Evolutionary conservation across 768 basidiomycete species (phyloP), one percentile per base, ranked within the genome.

Genomic region (Hygrophoropsis aurantiaca): DNA sequence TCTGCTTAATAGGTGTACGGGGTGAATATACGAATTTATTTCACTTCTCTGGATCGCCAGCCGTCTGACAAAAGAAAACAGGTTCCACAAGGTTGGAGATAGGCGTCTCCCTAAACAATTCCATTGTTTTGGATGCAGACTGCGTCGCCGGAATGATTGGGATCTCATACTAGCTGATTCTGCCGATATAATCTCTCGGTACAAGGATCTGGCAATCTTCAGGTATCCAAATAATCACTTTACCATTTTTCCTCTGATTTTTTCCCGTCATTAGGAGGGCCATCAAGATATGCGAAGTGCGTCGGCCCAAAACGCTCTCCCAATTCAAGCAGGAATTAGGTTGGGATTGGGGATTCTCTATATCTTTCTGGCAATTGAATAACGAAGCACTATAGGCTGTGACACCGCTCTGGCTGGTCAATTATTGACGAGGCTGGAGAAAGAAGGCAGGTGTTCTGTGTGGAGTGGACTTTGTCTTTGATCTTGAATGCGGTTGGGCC

Each of bases 71-170:
- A 30, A 30, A 26, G 5, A 27, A 39, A 39, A 11, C 49, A 87
- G 86, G 23, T 91, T 79, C 62, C 85, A 90, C 56, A 77, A 79
- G 5, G 63, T 62, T 3, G 59, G 73, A 19, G 88, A 89, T 53
- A 52, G 59, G 20, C 77, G 82, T 11, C 68, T 90, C 35, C 87
- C 86, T 2, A 45, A 61, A 0, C 69, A 73, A 47, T 90, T 88
- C 52, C 58, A 76, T 23, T 92, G 89, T 66, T 85, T 90, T 63
- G 82, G 87, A 54, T 92, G 90, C 62, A 82, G 87, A 26, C 72
- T 87, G 38, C 78, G 74, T 40, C 75, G 73, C 11, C 86, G 87
- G 54, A 65, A 74, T 32, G 81, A 80, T 49, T 90, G 87, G 84
- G 79, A 84, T 37, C 68, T 90, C 15, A 83, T 89, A 56, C 75